Conservation (phyloP, 805 yeast genomes). For the Isabelozyma gotoi region DNA sequence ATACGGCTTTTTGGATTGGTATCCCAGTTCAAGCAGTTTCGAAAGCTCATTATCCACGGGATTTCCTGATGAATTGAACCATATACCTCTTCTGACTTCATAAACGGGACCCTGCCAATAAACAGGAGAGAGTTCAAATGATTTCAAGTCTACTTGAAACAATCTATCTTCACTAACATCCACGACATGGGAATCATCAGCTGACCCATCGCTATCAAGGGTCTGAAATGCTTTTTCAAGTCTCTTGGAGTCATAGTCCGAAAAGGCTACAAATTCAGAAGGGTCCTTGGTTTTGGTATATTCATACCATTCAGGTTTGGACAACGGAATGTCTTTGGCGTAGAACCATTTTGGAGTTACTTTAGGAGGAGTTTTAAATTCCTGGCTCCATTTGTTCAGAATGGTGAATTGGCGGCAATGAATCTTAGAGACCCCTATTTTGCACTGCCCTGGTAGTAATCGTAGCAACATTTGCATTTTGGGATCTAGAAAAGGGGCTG, state of each 20-base stretch:
- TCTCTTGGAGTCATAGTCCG: constrained; percentile 56
- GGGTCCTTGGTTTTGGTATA: constrained; percentile 55
- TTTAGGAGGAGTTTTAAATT: constrained; percentile 13
- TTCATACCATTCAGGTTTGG: constrained; percentile 61
- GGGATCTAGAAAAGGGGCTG: no score
- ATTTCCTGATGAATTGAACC: constrained; percentile 64
- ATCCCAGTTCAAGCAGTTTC: constrained; percentile 59
- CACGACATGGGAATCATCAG: constrained; percentile 23
- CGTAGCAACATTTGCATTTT: no score
- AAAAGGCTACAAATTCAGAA: constrained; percentile 64
- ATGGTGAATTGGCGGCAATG: background rate
- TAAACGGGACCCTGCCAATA: constrained; percentile 90
- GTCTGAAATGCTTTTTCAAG: constrained; percentile 54
- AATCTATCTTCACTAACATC: constrained; percentile 81
- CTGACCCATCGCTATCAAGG: constrained; percentile 8
- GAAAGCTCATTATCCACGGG: constrained; percentile 57
- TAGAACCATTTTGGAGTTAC: constrained; percentile 64
- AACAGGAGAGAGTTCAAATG: constrained; percentile 59
- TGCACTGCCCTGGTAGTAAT: no score
- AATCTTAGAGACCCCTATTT: no score
- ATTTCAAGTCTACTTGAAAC: constrained; percentile 64
- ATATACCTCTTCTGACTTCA: constrained; percentile 79
- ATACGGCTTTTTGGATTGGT: constrained; percentile 38
- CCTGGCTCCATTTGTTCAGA: background rate
- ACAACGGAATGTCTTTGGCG: constrained; percentile 73